Evolutionary conservation across 139 green algal species (phyloP), one percentile per base, ranked within the genome.

Genomic region (Chlamydomonas urium): DNA sequence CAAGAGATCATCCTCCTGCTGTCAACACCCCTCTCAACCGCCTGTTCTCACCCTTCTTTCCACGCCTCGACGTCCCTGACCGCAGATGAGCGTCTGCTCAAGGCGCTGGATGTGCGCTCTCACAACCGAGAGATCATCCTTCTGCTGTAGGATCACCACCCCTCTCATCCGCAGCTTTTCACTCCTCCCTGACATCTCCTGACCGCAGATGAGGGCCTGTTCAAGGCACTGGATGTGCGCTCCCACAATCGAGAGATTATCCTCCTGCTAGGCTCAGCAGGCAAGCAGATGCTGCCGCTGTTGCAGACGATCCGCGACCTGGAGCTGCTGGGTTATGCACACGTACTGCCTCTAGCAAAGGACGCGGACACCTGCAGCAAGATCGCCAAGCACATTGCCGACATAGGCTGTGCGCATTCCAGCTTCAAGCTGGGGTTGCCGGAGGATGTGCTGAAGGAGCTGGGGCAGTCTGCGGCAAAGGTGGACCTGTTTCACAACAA

Each of bases 401-500:
- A 26, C 32, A 26, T 67, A 26, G 60, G 60, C 10, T 67, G 60
- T 45, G 60, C 60, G 17, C 17, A 67, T 26, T 67, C 60, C 17
- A 37, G 19, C 17, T 42, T 45, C 33, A 67, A 45, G 32, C 60
- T 67, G 33, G 60, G 60, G 4, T 6, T 67, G n/a, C 17, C 32
- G 21, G 32, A 21, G 23, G 60, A 42, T 4, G 33, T 45, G 4
- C 19, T 26, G 10, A 24, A 8, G 29, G 60, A 8, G 5, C 14
- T 26, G 10, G n/a, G n/a, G 60, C 60, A 67, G 60, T 37, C n/a
- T 26, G 6, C 60, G 5, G 23, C 32, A 38, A 45, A 67, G 32
- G 14, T 67, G 4, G 60, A 67, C 33, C 32, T 67, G 26, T 67
- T 67, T 26, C 60, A 67, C 60, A 67, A 42, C 31, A 67, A 67